phyloP scores from a whole-genome alignment of 768 basidiomycete genomes.

The Psilocybe tampanensis region DNA sequence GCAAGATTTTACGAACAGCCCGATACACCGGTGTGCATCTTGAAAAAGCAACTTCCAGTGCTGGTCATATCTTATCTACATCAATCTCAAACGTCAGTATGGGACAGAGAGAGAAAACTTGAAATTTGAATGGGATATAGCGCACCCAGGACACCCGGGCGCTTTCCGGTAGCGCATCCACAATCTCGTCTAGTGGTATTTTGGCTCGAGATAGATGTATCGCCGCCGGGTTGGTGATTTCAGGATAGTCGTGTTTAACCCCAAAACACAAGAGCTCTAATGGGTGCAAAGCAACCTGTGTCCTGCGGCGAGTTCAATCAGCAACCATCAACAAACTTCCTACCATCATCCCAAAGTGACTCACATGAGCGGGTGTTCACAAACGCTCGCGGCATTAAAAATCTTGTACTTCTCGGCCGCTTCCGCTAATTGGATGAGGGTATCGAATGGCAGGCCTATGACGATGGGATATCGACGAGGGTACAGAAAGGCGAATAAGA shows the following conservation, averaged over 20 bases:
- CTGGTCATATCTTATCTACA: too few relatives aligned
- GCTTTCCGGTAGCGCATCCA: not conserved
- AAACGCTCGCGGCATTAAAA: not conserved
- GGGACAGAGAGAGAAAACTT: too few relatives aligned
- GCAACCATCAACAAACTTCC: not conserved
- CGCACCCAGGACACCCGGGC: not conserved
- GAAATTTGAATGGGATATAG: not conserved
- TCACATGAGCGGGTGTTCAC: not conserved
- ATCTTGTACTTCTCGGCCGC: conserved; percentile 6
- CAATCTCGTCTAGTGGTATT: not conserved
- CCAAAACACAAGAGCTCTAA: not conserved
- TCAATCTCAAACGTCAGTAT: too few relatives aligned
- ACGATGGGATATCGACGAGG: conserved; percentile 19
- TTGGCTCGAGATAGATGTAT: not conserved
- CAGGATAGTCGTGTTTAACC: conserved; percentile 1
- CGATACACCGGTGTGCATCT: too few relatives aligned
- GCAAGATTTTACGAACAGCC: too few relatives aligned
- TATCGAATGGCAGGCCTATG: not conserved
- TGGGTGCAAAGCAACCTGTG: not conserved
- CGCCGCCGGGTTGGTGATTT: not conserved
- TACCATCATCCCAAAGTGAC: not conserved
- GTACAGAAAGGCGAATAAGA: conserved; percentile 29
- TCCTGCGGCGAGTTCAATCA: not conserved
- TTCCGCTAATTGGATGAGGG: not conserved
- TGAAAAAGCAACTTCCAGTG: too few relatives aligned